Evolutionary conservation across 768 basidiomycete genomes (phyloP).

Genomic region (Suillus paluster): DNA sequence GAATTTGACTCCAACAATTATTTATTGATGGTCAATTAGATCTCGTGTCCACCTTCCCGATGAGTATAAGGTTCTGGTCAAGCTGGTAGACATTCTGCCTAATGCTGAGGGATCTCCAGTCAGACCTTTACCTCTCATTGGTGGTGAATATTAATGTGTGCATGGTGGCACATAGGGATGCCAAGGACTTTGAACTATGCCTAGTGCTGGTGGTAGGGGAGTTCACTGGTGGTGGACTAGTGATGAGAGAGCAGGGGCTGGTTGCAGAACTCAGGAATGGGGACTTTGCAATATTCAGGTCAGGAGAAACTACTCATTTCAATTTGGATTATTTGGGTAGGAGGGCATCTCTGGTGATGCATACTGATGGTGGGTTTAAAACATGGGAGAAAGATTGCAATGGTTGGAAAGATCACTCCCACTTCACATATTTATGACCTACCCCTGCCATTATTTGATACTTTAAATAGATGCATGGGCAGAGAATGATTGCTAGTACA

Average conservation of each 20-base stretch:
- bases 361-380: conserved; percentile 11
- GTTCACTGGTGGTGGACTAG: conserved; percentile 6
- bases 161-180: conserved; percentile 9
- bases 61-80: conserved; percentile 1
- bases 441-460: no score
- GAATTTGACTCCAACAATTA: no score
- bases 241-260: conserved; percentile 11
- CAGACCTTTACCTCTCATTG: conserved; percentile 3
- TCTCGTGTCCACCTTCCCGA: background rate
- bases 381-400: conserved; percentile 6
- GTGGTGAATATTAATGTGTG: conserved; percentile 14
- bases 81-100: conserved; percentile 1
- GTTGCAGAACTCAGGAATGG: conserved; percentile 9
- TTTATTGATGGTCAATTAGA: no score
- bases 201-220: background rate
- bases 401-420: background rate
- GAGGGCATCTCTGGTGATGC: conserved; percentile 12
- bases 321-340: conserved; percentile 11
- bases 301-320: conserved; percentile 9
- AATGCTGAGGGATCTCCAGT: background rate
- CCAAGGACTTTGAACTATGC: background rate
- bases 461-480: no score
- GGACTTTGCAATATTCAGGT: conserved; percentile 8
- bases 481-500: no score
- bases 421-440: no score